These are phyloP conservation scores for Chenopodium suecicum DNA, from an alignment of 148 eudicot species.

Conservation along the genomic window DNA sequence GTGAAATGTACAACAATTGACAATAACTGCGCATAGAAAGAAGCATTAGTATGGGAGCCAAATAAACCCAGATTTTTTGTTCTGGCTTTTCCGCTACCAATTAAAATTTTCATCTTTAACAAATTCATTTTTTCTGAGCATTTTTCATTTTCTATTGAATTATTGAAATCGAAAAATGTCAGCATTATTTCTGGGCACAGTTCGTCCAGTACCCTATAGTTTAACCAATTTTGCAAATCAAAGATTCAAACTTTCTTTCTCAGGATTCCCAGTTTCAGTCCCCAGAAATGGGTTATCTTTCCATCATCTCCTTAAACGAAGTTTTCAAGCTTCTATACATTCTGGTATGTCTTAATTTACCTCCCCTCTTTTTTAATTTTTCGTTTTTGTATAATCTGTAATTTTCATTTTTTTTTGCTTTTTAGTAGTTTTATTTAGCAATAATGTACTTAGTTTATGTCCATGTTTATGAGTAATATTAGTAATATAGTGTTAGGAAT, in stretches of 20 bases:
- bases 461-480: no score
- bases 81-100: background rate
- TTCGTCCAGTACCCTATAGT: constrained; percentile 42
- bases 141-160: no score
- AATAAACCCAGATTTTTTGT: background rate
- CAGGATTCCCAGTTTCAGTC: constrained; percentile 29
- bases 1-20: background rate
- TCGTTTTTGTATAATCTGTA: no score
- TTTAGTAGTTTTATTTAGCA: no score
- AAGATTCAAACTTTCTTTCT: constrained; percentile 35
- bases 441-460: no score
- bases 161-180: constrained; percentile 14
- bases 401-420: no score
- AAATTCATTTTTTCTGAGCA: no score
- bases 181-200: constrained; percentile 40
- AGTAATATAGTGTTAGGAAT: no score
- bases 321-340: constrained; percentile 43
- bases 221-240: constrained; percentile 40
- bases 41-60: background rate
- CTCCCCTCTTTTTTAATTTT: no score
- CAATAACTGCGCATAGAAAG: background rate
- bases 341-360: constrained; percentile 37
- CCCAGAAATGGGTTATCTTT: constrained; percentile 36
- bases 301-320: constrained; percentile 19
- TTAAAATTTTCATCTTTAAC: background rate